A percentile compares a stretch with the other conserved stretches of the same genome.
These are phyloP conservation scores for Mytilinidion resinicola DNA, from an alignment of 495 filamentous ascomycete species.

Conservation along the genomic window DNA sequence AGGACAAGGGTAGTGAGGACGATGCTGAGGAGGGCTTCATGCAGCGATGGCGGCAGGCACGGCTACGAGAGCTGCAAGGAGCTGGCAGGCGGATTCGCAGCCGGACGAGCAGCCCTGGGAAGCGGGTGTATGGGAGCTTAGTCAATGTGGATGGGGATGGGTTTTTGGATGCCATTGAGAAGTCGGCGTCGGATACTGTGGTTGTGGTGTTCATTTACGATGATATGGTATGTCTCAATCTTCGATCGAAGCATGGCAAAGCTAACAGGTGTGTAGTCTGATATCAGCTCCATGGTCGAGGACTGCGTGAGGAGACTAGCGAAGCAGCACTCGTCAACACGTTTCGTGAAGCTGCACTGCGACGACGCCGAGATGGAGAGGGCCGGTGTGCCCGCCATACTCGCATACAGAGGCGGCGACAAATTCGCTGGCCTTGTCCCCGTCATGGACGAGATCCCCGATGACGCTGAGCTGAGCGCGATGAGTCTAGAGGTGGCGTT, in stretches of 20 bases:
- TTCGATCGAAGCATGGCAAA: neutral
- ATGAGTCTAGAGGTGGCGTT: slow-evolving; percentile 56
- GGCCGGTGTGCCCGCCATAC: slow-evolving; percentile 77
- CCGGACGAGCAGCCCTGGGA: slow-evolving; percentile 61
- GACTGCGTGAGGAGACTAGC: slow-evolving; percentile 69
- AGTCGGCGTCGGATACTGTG: slow-evolving; percentile 67
- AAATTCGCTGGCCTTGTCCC: slow-evolving; percentile 86
- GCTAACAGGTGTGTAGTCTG: slow-evolving; percentile 49
- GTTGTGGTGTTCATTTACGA: slow-evolving; percentile 97
- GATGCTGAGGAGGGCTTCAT: slow-evolving; percentile 80
- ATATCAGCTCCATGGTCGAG: slow-evolving; percentile 69
- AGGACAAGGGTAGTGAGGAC: slow-evolving; percentile 40
- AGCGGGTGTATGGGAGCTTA: slow-evolving; percentile 69
- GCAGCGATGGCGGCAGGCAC: slow-evolving; percentile 69
- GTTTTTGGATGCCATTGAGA: slow-evolving; percentile 93
- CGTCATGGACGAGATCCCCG: slow-evolving; percentile 76
- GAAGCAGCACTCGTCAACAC: slow-evolving; percentile 57
- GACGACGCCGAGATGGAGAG: slow-evolving; percentile 93
- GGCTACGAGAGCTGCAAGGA: slow-evolving; percentile 68
- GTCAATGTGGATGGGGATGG: slow-evolving; percentile 82
- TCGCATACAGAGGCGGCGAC: slow-evolving; percentile 84
- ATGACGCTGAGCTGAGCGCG: slow-evolving; percentile 53
- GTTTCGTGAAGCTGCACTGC: slow-evolving; percentile 87
- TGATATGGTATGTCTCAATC: slow-evolving; percentile 58
- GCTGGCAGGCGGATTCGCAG: slow-evolving; percentile 36